A percentile compares a stretch with the other conserved stretches of the same genome.
Evolutionary conservation across 2,329 filamentous ascomycete species (phyloP).

Genomic region (Colletotrichum trifolii): DNA sequence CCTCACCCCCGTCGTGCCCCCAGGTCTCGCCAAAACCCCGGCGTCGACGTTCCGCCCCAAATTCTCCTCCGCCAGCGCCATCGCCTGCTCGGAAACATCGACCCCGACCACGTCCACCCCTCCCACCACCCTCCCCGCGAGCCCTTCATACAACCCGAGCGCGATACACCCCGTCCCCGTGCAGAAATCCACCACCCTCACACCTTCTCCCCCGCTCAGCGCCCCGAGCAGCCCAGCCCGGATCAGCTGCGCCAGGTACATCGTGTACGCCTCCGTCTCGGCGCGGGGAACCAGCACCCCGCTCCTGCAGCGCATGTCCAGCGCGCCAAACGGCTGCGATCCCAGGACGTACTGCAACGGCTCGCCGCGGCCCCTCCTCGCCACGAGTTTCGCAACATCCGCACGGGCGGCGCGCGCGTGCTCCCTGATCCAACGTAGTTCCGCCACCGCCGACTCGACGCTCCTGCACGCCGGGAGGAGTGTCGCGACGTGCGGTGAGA

Average conservation of each 20-base stretch:
- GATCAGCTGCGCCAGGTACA: constrained; percentile 61
- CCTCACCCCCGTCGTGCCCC: constrained; percentile 44
- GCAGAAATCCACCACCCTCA: constrained; percentile 85
- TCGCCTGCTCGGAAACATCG: constrained; percentile 76
- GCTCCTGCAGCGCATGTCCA: constrained; percentile 80
- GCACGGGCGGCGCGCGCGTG: constrained; percentile 53
- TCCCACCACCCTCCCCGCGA: constrained; percentile 53
- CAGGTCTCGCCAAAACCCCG: constrained; percentile 39
- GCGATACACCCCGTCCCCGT: constrained; percentile 93
- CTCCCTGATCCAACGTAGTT: constrained; percentile 79
- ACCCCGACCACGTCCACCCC: constrained; percentile 71
- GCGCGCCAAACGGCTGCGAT: constrained; percentile 84
- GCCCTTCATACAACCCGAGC: constrained; percentile 75
- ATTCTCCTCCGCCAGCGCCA: constrained; percentile 75
- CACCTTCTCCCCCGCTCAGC: constrained; percentile 1
- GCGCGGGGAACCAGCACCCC: constrained; percentile 89
- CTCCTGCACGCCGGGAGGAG: constrained; percentile 74
- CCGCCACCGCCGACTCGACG: constrained; percentile 71
- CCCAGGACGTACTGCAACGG: constrained; percentile 93
- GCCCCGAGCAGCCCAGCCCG: constrained; percentile 38
- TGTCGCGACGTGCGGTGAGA: constrained; percentile 66
- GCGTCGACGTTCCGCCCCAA: constrained; percentile 58
- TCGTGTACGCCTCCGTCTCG: constrained; percentile 78
- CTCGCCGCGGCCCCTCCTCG: constrained; percentile 67
- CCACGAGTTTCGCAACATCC: constrained; percentile 53